Percentiles rank a stretch among this genome's conserved stretches.
Conservation (phyloP, 352 stramenopile species). For the Globisporangium lucens region DNA sequence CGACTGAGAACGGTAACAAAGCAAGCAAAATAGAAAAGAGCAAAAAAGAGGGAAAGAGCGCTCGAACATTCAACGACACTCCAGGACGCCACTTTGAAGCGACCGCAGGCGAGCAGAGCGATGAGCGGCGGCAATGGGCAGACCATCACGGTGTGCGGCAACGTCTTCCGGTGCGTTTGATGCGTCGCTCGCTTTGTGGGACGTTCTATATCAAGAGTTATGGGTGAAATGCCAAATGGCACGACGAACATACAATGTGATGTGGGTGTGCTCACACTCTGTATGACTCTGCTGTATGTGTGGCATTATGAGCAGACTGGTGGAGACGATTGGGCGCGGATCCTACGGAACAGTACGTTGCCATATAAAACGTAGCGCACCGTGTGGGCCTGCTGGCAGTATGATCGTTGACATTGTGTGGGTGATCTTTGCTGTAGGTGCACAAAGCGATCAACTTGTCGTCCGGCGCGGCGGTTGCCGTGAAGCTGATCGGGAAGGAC, state of each 20-base stretch:
- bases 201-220: not conserved
- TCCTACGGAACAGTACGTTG: slow-evolving; percentile 75
- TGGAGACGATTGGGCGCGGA: slow-evolving; percentile 73
- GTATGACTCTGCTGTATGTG: not conserved
- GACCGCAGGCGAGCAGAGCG: slow-evolving; percentile 20
- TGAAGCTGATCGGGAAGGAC: slow-evolving; percentile 82
- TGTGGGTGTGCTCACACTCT: no score
- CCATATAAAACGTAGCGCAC: not conserved
- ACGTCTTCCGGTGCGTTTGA: slow-evolving; percentile 64
- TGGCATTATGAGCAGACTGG: slow-evolving; percentile 35
- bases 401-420: not conserved
- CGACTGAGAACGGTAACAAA: not conserved
- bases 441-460: slow-evolving; percentile 84
- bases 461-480: slow-evolving; percentile 66
- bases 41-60: not conserved
- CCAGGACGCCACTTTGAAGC: slow-evolving; percentile 25
- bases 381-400: not conserved
- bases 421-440: slow-evolving; percentile 32
- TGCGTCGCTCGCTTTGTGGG: not conserved
- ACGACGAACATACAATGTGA: not conserved
- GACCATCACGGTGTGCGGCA: slow-evolving; percentile 77
- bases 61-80: not conserved
- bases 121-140: slow-evolving; percentile 67
- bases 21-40: not conserved
- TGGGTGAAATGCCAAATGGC: not conserved